These are phyloP conservation scores for Candida qinlingensis DNA, from an alignment of 805 yeast species.

Conservation along the genomic window DNA sequence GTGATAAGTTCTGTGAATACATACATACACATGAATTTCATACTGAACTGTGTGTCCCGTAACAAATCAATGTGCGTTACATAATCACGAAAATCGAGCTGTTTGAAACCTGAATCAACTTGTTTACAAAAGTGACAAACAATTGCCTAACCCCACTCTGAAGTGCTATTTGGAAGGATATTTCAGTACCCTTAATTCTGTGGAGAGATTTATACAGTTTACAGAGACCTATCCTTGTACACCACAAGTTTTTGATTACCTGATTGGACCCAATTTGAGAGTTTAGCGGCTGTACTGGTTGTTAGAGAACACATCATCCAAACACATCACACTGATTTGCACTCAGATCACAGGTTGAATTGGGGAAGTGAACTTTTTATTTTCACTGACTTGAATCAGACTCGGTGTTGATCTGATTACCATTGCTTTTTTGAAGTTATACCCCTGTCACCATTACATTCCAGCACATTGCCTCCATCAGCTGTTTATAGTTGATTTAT, in stretches of 20 bases:
- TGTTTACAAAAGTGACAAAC: no score
- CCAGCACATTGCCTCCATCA: background rate
- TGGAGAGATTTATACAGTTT: no score
- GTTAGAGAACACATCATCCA: background rate
- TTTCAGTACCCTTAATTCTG: no score
- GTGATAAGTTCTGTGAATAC: background rate
- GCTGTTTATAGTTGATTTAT: background rate
- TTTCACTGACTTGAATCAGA: background rate
- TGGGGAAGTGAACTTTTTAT: background rate
- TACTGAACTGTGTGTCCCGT: slow-evolving; percentile 4
- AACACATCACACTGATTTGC: background rate
- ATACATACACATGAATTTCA: background rate
- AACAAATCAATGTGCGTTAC: background rate
- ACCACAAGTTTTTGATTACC: background rate
- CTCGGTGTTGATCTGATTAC: background rate
- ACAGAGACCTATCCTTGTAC: no score
- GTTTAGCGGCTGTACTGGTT: background rate
- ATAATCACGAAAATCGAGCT: background rate
- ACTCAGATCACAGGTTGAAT: no score
- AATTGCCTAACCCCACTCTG: no score
- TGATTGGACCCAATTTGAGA: no score
- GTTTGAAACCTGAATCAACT: no score
- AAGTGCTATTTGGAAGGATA: no score
- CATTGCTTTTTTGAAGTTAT: background rate
- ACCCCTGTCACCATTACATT: background rate